Percentiles rank a stretch among this genome's conserved stretches.
These are phyloP conservation scores for Dactylellina drechsleri DNA, from an alignment of 2,329 filamentous ascomycete species.

Conservation along the genomic window DNA sequence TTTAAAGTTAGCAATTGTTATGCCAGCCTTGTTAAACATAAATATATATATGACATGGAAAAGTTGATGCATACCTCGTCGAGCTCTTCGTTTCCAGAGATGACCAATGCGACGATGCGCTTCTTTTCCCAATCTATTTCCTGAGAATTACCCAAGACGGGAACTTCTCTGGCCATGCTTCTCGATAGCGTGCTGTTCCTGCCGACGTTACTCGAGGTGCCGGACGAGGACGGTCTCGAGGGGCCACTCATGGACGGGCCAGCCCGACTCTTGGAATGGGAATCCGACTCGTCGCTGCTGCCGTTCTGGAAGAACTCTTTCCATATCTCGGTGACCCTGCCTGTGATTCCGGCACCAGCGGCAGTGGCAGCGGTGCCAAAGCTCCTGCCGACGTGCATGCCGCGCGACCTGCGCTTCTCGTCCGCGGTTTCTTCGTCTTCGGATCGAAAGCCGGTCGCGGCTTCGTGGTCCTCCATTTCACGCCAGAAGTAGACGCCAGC, in stretches of 20 bases:
- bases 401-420: slow-evolving; percentile 43
- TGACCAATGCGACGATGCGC: slow-evolving; percentile 43
- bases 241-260: slow-evolving; percentile 49
- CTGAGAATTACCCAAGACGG: slow-evolving; percentile 50
- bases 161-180: slow-evolving; percentile 31
- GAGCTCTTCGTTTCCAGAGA: slow-evolving; percentile 49
- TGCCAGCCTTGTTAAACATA: not conserved
- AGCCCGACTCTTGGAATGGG: slow-evolving; percentile 18
- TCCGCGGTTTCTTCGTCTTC: slow-evolving; percentile 54
- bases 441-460: slow-evolving; percentile 51
- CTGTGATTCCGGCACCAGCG: slow-evolving; percentile 29
- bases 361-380: slow-evolving; percentile 26
- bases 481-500: slow-evolving; percentile 53
- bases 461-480: slow-evolving; percentile 54
- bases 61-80: slow-evolving; percentile 30
- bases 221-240: slow-evolving; percentile 33
- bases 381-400: slow-evolving; percentile 34
- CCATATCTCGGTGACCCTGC: slow-evolving; percentile 49
- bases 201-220: slow-evolving; percentile 36
- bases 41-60: not conserved
- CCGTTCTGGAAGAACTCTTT: slow-evolving; percentile 49
- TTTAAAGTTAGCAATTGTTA: slow-evolving; percentile 17
- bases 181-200: slow-evolving; percentile 18
- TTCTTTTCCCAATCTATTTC: slow-evolving; percentile 54
- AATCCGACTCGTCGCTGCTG: slow-evolving; percentile 50